phyloP scores from a whole-genome alignment of 2,329 filamentous ascomycete species.

The Zasmidium citrigriseum region DNA sequence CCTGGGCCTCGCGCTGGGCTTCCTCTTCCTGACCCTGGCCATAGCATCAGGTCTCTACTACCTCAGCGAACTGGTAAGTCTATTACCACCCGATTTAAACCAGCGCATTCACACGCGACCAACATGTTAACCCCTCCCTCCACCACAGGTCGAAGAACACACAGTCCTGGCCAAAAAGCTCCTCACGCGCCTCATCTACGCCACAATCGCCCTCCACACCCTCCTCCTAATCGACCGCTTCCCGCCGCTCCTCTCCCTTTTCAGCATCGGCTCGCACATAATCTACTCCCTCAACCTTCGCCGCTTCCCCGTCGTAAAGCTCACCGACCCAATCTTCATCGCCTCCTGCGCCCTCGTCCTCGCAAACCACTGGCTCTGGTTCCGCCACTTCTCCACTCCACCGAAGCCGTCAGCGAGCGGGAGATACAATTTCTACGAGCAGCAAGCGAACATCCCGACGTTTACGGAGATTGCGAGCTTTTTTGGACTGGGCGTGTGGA shows the following conservation, averaged over 20 bases:
- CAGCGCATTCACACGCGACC: too few species aligned
- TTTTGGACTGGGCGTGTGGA: slow-evolving; percentile 95
- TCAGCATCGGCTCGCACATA: slow-evolving; percentile 78
- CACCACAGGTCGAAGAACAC: slow-evolving; percentile 75
- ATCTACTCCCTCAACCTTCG: slow-evolving; percentile 88
- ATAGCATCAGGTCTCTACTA: slow-evolving; percentile 99
- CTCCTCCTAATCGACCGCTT: slow-evolving; percentile 84
- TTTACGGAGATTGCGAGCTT: slow-evolving; percentile 96
- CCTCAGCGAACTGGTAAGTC: slow-evolving; percentile 76
- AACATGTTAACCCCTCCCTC: not conserved
- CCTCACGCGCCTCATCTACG: slow-evolving; percentile 83
- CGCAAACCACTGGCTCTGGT: slow-evolving; percentile 93
- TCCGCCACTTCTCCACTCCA: slow-evolving; percentile 78
- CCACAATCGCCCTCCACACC: slow-evolving; percentile 71
- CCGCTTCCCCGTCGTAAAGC: slow-evolving; percentile 74
- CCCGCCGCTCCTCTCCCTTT: slow-evolving; percentile 69
- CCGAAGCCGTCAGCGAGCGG: slow-evolving; percentile 55
- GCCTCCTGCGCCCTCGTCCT: slow-evolving; percentile 82
- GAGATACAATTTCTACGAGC: slow-evolving; percentile 36
- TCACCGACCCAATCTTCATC: slow-evolving; percentile 85
- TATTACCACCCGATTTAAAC: too few species aligned
- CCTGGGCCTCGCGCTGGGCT: slow-evolving; percentile 81
- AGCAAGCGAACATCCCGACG: slow-evolving; percentile 61
- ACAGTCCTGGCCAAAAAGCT: slow-evolving; percentile 88
- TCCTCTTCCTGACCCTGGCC: slow-evolving; percentile 89